Evolutionary conservation across 371 early-diverging fungal genomes (phyloP).

Genomic region (Mortierella sp.): DNA sequence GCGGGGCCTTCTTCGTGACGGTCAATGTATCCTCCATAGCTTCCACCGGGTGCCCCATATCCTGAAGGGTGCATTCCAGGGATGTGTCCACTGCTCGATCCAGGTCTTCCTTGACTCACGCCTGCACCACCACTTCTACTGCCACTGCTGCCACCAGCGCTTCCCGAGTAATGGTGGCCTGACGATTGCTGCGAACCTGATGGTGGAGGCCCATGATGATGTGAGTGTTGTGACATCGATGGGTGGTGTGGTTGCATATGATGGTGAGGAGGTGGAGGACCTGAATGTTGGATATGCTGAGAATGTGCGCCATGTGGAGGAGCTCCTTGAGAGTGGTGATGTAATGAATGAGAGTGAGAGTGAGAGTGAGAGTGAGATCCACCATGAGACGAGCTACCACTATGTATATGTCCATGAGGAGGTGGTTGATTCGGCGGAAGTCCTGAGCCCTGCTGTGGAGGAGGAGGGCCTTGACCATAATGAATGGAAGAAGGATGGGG

Average conservation of each 20-base stretch:
- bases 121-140: conserved; percentile 29
- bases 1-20: conserved; percentile 41
- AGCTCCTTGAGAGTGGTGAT: conserved; percentile 42
- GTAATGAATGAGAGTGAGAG: conserved; percentile 41
- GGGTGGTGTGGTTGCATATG: conserved; percentile 46
- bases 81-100: conserved; percentile 43
- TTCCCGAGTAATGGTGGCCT: conserved; percentile 39
- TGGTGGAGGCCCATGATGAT: conserved; percentile 42
- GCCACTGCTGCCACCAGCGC: conserved; percentile 33
- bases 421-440: conserved; percentile 27
- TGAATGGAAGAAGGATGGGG: conserved; percentile 41
- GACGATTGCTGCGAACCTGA: conserved; percentile 27
- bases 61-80: conserved; percentile 50
- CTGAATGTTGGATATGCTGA: conserved; percentile 41
- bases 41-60: conserved; percentile 30
- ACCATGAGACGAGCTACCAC: conserved; percentile 37
- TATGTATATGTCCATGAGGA: conserved; percentile 50
- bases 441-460: conserved; percentile 37
- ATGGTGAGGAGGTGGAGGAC: conserved; percentile 48
- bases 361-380: conserved; percentile 47
- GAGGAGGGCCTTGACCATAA: conserved; percentile 43
- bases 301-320: conserved; percentile 41
- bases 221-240: conserved; percentile 31
- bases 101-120: conserved; percentile 36
- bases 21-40: conserved; percentile 55